Evolutionary conservation across 192 early-diverging fungal species (phyloP).

Genomic region (Pilaira anomala): DNA sequence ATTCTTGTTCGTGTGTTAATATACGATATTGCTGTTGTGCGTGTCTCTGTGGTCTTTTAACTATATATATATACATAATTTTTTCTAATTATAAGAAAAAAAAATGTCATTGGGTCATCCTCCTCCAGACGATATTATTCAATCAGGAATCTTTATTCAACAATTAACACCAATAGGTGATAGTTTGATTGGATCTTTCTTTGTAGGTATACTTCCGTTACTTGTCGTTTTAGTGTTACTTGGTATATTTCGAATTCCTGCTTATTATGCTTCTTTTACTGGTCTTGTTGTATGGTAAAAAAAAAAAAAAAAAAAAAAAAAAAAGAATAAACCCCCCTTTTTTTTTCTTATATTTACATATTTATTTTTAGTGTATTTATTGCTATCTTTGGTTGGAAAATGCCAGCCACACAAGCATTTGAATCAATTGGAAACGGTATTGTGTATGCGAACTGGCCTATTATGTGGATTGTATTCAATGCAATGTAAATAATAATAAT

Average conservation of each 20-base stretch:
- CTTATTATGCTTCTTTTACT: constrained; percentile 25
- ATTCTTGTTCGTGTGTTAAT: too few species aligned
- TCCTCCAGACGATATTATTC: neutral
- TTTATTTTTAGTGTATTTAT: constrained; percentile 17
- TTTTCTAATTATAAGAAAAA: neutral
- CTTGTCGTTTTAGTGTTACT: constrained; percentile 30
- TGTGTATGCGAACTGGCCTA: constrained; percentile 38
- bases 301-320: neutral
- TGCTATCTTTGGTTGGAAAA: constrained; percentile 38
- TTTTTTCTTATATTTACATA: neutral
- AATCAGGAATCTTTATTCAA: constrained; percentile 25
- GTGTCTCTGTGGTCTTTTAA: too few species aligned
- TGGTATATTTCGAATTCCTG: constrained; percentile 26
- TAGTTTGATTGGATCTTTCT: constrained; percentile 34
- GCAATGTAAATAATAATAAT: constrained; percentile 23
- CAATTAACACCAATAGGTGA: constrained; percentile 30
- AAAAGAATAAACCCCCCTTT: too few species aligned
- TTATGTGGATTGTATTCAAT: constrained; percentile 43
- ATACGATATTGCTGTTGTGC: too few species aligned
- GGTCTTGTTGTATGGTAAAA: constrained; percentile 33
- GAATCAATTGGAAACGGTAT: constrained; percentile 32
- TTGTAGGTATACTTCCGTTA: constrained; percentile 36
- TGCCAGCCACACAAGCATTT: constrained; percentile 38
- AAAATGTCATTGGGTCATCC: neutral
- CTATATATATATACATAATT: too few species aligned